Base-by-base conservation (phyloP, 1,284 basidiomycete genomes). In the Ceratobasidium sp. region DNA sequence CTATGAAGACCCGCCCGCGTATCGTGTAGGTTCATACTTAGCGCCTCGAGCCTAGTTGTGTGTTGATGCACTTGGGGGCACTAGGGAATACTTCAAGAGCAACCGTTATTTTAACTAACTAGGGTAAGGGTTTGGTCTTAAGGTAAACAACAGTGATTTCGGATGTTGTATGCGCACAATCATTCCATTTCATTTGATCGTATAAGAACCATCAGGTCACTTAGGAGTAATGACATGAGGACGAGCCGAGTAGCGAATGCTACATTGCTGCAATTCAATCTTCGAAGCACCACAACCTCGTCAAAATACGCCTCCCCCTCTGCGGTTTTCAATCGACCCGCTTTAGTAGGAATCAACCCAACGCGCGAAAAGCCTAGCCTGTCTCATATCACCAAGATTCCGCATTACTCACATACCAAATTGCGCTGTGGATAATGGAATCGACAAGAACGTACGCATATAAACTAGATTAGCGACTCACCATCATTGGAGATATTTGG, bases 221-320 rank as follows among this genome's bases (percentile, higher is more conserved):
- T n/a, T n/a, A n/a, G n/a, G n/a, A n/a, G n/a, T n/a, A n/a, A n/a
- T n/a, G n/a, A n/a, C n/a, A n/a, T n/a, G n/a, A n/a, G n/a, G n/a
- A n/a, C n/a, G n/a, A n/a, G n/a, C n/a, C n/a, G n/a, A n/a, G n/a
- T n/a, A n/a, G n/a, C n/a, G n/a, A n/a, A n/a, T n/a, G n/a, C n/a
- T n/a, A n/a, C 57, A 27, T n/a, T n/a, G n/a, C n/a, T n/a, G n/a
- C n/a, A n/a, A 12, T 10, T 73, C 38, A 74, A 18, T 78, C 68
- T 54, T 84, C 87, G 81, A 96, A 96, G 79, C 89, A 95, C 90
- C 30, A 98, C 89, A 84, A 91, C 91, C 0, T 96, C 96, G 83
- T 98, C 96, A 7, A 96, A 92, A 81, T 92, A 96, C 83, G 96
- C 94, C 82, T 97, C 96, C 18, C 90, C 91, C 0, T 86, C 84